These are phyloP conservation scores for Umbelopsis sp. DNA, from an alignment of 371 early-diverging fungal genomes.

Conservation along the genomic window DNA sequence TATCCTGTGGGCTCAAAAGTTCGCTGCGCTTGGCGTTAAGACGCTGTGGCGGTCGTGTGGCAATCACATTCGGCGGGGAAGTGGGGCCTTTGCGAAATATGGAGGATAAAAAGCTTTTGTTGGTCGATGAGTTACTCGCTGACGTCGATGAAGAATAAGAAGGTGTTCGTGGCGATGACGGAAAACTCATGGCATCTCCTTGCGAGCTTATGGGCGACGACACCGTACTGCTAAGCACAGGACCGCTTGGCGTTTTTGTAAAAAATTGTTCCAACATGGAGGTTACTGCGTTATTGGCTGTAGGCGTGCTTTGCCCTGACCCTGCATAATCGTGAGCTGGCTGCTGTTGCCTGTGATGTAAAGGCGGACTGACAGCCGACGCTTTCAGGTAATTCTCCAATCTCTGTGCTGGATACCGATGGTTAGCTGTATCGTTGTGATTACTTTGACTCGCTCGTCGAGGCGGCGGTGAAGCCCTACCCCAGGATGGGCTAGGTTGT, in stretches of 20 bases:
- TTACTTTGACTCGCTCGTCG: not conserved
- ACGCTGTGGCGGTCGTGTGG: constrained; percentile 7
- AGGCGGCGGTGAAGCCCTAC: not conserved
- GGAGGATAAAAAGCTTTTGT: constrained; percentile 2
- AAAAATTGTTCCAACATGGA: constrained; percentile 1
- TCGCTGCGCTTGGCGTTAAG: constrained; percentile 8
- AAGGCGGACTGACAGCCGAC: not conserved
- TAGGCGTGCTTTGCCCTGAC: not conserved
- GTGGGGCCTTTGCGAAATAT: not conserved
- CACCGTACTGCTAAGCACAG: not conserved
- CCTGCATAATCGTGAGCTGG: not conserved
- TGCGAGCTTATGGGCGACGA: constrained; percentile 1
- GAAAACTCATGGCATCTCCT: not conserved
- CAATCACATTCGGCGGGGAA: not conserved
- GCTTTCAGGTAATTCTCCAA: not conserved
- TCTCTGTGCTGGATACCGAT: not conserved
- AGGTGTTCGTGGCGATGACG: not conserved
- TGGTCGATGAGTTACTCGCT: not conserved
- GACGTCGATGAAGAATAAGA: constrained; percentile 2
- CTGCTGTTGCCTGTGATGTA: not conserved
- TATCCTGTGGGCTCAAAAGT: not conserved
- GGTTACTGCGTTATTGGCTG: not conserved
- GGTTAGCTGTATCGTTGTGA: not conserved
- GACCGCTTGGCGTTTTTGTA: not conserved
- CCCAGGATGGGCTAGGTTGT: not conserved